Base-by-base conservation (phyloP, 306 rosid species). In the Inga laurina region DNA sequence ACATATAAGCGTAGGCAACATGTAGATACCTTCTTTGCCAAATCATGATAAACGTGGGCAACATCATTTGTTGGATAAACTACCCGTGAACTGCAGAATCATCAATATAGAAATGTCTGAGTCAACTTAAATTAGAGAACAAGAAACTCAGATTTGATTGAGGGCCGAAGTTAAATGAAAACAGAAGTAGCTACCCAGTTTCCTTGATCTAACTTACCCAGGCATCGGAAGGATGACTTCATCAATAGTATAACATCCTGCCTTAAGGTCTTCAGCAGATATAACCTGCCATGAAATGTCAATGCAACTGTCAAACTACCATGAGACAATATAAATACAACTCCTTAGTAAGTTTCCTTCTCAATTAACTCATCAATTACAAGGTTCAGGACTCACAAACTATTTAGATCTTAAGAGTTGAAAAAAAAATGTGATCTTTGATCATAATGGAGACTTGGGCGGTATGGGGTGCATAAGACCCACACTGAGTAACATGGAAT, bases 151-250 rank as follows among this genome's bases (percentile, higher is more conserved):
- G 57, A 41, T 77, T 74, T 79, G 78, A 24, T 35, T 21, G 30
- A 82, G 16, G 52, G 74, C 61, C 78, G 8, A 44, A n/a, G 43
- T 84, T 24, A 10, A 9, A 69, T 24, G 34, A n/a, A 37, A 71
- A 82, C 75, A 64, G 56, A 67, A 72, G 56, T 24, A 74, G 61
- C 70, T 67, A 49, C 80, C 51, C 66, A 84, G 68, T 66, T 78
- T 52, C 76, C 34, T 34, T 66, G 76, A 51, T 79, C 54, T 43
- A 74, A 83, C 91, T 87, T 84, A 94, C 99, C 99, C 99, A 6
- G 99, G 99, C 90, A 92, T 62, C n/a, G 99, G 99, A 86, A 96
- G 99, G 83, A 96, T 84, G 62, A 92, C 86, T 74, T 96, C 99
- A 41, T 94, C 97, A 86, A 94, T 86, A 27, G 89, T 89, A 80